Evolutionary conservation across 2,329 filamentous ascomycete genomes (phyloP).

Genomic region (Calonectria hawksworthii): DNA sequence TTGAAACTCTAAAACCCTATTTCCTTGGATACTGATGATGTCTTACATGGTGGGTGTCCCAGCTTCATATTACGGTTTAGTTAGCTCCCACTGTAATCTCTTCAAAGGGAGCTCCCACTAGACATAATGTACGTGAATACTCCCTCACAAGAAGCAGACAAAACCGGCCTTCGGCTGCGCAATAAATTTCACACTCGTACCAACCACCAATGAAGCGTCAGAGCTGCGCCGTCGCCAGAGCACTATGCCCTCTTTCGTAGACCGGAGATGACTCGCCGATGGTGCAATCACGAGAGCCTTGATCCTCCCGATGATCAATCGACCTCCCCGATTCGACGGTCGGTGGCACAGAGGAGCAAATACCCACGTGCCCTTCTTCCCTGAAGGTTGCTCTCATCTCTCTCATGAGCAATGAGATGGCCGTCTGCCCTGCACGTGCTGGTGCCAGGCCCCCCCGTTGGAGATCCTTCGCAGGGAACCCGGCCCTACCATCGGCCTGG

Average conservation of each 20-base stretch:
- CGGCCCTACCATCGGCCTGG: background rate
- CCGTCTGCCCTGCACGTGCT: slow-evolving; percentile 37
- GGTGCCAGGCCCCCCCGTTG: slow-evolving; percentile 28
- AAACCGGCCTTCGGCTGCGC: background rate
- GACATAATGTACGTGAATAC: background rate
- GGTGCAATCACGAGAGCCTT: background rate
- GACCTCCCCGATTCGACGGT: slow-evolving; percentile 10
- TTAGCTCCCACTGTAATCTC: background rate
- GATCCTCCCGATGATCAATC: background rate
- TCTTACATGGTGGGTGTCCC: background rate
- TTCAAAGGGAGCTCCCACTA: background rate
- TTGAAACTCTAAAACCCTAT: background rate
- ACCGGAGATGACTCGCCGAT: slow-evolving; percentile 3
- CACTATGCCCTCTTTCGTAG: background rate
- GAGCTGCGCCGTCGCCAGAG: background rate
- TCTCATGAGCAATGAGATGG: slow-evolving; percentile 25
- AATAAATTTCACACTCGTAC: background rate
- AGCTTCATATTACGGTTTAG: background rate
- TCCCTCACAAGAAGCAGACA: background rate
- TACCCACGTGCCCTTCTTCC: slow-evolving; percentile 35
- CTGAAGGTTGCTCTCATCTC: background rate
- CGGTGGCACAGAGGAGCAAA: slow-evolving; percentile 8
- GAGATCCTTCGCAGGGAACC: slow-evolving; percentile 23
- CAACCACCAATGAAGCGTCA: background rate
- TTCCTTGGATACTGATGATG: background rate